A percentile compares a stretch with the other conserved stretches of the same genome.
Evolutionary conservation across 352 stramenopile genomes (phyloP).

Genomic region (Pythium oligandrum): DNA sequence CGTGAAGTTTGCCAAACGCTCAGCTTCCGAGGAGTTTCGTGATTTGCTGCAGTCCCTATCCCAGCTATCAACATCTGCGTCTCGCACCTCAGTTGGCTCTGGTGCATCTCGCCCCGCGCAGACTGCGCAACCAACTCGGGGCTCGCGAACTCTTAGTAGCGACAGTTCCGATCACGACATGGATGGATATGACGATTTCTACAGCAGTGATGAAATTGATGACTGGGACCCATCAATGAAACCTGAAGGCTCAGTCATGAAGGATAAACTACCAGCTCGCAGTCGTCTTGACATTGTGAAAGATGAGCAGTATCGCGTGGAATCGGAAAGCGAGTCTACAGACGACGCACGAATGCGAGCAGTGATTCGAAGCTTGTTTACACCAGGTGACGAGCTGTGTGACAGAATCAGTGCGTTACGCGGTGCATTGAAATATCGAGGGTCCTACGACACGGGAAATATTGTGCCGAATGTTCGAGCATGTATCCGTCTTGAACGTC

Average conservation of each 20-base stretch:
- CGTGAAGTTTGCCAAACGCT: slow-evolving; percentile 67
- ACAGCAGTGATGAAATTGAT: slow-evolving; percentile 27
- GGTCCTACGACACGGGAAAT: slow-evolving; percentile 26
- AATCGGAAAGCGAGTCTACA: slow-evolving; percentile 30
- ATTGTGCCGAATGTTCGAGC: slow-evolving; percentile 69
- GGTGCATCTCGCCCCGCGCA: too few relatives aligned
- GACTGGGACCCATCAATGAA: slow-evolving; percentile 14
- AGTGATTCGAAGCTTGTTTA: slow-evolving; percentile 74
- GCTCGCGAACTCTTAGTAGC: too few relatives aligned
- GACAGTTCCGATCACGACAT: too few relatives aligned
- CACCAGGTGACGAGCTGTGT: slow-evolving; percentile 53
- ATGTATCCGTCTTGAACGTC: slow-evolving; percentile 56
- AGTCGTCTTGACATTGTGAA: too few relatives aligned
- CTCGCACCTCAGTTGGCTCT: too few relatives aligned
- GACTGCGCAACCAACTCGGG: too few relatives aligned
- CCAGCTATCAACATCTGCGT: background rate
- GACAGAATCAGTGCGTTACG: slow-evolving; percentile 47
- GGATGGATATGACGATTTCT: slow-evolving; percentile 40
- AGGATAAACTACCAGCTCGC: too few relatives aligned
- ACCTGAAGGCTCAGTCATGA: background rate
- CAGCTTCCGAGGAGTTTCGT: slow-evolving; percentile 64
- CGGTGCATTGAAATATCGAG: slow-evolving; percentile 54
- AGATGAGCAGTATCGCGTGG: slow-evolving; percentile 38
- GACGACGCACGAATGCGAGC: slow-evolving; percentile 65
- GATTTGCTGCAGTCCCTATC: slow-evolving; percentile 49